Evolutionary conservation across 2,329 filamentous ascomycete genomes (phyloP).

Genomic region (Calonectria pseudoturangicola): DNA sequence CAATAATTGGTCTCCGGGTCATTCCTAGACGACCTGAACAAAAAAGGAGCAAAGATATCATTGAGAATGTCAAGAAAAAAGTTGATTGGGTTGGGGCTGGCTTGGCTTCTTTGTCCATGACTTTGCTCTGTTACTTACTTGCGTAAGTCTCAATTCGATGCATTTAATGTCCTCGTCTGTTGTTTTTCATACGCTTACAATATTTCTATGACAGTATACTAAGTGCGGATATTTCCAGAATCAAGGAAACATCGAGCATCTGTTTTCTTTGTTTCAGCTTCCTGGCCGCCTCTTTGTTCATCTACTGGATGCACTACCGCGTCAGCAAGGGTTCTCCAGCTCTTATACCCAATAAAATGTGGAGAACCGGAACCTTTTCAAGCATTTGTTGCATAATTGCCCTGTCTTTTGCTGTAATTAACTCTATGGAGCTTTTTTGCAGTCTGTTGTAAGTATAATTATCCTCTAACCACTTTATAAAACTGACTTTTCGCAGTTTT

Average conservation of each 20-base stretch:
- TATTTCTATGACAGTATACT: neutral
- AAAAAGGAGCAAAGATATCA: neutral
- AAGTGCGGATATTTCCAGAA: neutral
- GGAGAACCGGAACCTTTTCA: neutral
- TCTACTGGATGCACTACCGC: constrained; percentile 2
- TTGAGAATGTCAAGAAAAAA: neutral
- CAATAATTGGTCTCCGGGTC: neutral
- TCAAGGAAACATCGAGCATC: constrained; percentile 4
- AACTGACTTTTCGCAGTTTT: neutral
- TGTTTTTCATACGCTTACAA: neutral
- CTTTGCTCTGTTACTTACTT: neutral
- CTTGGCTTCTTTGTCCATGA: neutral
- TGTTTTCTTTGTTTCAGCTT: neutral
- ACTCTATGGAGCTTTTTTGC: constrained; percentile 9
- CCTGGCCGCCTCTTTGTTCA: neutral
- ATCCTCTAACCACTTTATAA: too few species aligned
- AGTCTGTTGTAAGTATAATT: neutral
- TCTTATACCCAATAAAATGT: constrained; percentile 4
- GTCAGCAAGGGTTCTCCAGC: neutral
- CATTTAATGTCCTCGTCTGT: too few species aligned
- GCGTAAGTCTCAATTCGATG: neutral
- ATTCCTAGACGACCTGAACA: neutral
- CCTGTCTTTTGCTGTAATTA: neutral
- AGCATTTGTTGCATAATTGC: neutral
- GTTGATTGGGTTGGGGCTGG: neutral